Evolutionary conservation across 2,329 filamentous ascomycete genomes (phyloP), one percentile per base, ranked within the genome.

Genomic region (Pseudopyrenochaeta lycopersici): DNA sequence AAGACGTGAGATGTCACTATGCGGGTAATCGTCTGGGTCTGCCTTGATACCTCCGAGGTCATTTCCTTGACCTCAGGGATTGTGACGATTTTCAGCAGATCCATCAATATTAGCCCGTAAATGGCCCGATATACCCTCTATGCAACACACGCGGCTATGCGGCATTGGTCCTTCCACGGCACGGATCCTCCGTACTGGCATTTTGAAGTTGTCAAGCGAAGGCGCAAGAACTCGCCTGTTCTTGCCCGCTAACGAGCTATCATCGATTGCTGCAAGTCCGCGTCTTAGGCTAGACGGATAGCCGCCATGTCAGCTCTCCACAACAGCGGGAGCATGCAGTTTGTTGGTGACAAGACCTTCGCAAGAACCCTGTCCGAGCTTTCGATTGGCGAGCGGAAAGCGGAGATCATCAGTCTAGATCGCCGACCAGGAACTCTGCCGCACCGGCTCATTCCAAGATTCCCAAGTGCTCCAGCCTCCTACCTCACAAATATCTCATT

Each of bases 361-460:
- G 29, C 27, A 20, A 47, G 23, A 40, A 20, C 10, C 47, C 27
- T 41, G 54, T 30, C 54, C 54, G 33, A 55, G 61, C 63, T 60
- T 44, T 58, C 61, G 64, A 66, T 66, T 66, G 55, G 59, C 59
- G 64, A 66, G 46, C 52, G 52, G 43, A 46, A 17, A 54, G 29
- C 39, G 39, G 41, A 42, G 59, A 58, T 54, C 41, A 54, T 47
- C 45, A 47, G 45, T 14, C 40, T 49, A 43, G 57, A 60, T 59
- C 56, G 51, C 47, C 58, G 36, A 56, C 48, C 49, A 56, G 54
- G 44, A 35, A 49, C 30, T n/a, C 41, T 38, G 14, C 44, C 45
- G 35, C 31, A 42, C 50, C 29, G 41, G 40, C 42, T 52, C 18
- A 52, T 54, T 56, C 47, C 40, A 48, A 23, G 15, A 45, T 31